Base-by-base conservation (phyloP, 2,329 filamentous ascomycete genomes). In the Lasiodiplodia hormozganensis region DNA sequence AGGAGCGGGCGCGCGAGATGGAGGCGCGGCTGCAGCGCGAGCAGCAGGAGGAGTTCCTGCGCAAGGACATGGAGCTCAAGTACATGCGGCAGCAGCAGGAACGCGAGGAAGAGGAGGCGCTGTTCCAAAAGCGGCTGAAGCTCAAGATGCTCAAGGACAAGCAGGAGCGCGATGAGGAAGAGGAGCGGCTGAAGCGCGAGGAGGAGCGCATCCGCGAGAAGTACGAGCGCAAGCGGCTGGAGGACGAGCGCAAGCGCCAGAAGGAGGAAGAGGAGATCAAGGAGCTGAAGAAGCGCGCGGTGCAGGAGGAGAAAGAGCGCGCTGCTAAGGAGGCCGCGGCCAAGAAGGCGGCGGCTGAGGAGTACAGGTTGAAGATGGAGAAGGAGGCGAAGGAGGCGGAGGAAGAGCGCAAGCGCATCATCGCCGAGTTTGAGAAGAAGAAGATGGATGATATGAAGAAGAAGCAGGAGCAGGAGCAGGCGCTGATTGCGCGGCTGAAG, bases 401-500 rank as follows among this genome's bases (percentile, higher is more conserved):
- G 16, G 70, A 69, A 14, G 71, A 75, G 47, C 54, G 73, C 73
- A 66, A 71, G 66, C 72, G 71, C 34, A 65, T 69, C 56, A 75
- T 74, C n/a, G 70, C 67, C 7, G 72, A 76, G n/a, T 73, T 74
- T 43, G 74, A 77, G 66, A 69, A 51, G 28, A 53, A 68, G 28
- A 74, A 77, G 69, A 64, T 68, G 52, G 70, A 71, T 3, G 78
- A 80, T 47, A 78, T 76, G 1, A 77, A 77, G 40, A 78, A 79
- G 62, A 78, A 76, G 65, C 76, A 78, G 68, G 73, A 76, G 49
- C 73, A 76, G 28, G 76, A 77, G 31, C 77, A 82, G 64, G 77
- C 77, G 52, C 71, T 82, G 7, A 72, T 80, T 12, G 74, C 79
- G 64, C 77, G 82, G 60, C 74, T 82, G 34, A 75, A 78, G 66